Evolutionary conservation across 768 basidiomycete species (phyloP), one percentile per base, ranked within the genome.

Genomic region (Wakefieldia striispora): DNA sequence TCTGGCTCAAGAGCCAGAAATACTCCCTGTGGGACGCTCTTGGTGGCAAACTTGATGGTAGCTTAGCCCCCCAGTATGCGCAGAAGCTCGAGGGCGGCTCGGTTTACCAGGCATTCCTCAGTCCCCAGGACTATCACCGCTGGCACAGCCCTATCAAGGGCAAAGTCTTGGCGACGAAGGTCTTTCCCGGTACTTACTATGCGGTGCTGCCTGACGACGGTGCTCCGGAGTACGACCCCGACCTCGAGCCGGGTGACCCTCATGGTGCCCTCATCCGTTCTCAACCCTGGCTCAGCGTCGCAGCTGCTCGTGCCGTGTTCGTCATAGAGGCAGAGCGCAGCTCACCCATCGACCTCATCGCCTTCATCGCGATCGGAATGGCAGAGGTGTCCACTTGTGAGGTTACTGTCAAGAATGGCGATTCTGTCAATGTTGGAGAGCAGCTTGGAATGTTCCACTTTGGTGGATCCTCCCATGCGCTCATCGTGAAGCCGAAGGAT

Each of bases 391-490:
- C 81, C 13, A 81, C 80, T 13, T 79, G 79, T 55, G 71, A 80
- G 45, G 60, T 73, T 21, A 77, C 73, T 1, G 79, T 82, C n/a
- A 64, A 70, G 54, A 67, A 56, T 10, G 76, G 76, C 0, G 57
- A 80, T n/a, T 45, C 49, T 19, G 71, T 84, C 11, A 63, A 58
- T 42, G 75, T 74, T 53, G 83, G 83, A 9, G 75, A 81, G 29
- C 58, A 82, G 60, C 52, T 80, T 0, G 83, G 81, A 51, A 75
- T 70, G 74, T 81, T 85, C 75, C 82, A 82, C 60, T 83, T 81
- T 66, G 82, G 81, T 9, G 82, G 82, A 6, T 83, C 78, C 29
- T 71, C 77, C 0, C 71, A 77, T 43, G 66, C 65, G 29, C 49
- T 77, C 42, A 48, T 80, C 26, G 78, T 81, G 14, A 44, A 20